Base-by-base conservation (phyloP, 192 early-diverging fungal genomes). In the Umbelopsis ramanniana region DNA sequence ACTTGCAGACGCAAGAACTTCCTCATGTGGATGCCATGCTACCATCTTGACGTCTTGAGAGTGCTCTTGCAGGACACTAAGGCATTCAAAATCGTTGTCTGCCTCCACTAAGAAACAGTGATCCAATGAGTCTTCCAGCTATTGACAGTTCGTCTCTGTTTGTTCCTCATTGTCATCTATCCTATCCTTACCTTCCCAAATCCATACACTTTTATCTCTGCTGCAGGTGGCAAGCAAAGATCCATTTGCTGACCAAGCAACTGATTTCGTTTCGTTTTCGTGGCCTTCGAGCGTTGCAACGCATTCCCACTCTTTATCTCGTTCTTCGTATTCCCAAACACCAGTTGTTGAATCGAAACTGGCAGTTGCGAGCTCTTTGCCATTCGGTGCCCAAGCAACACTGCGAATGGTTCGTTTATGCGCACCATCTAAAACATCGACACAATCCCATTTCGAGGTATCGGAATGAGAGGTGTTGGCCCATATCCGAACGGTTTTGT, bases 121-220 rank as follows among this genome's bases (percentile, higher is more conserved):
- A 43, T 43, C 40, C 11, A 43, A 43, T 43, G 6, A 43, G 40
- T 54, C 23, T 6, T 54, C 12, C 12, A 54, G 53, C 22, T 24
- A 29, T 10, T 1, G 23, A 11, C 6, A 9, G 12, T 10, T 26
- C 21, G 26, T 12, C 5, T 37, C 38, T 12, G 66, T 37, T 0
- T 38, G 54, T 53, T 1, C 23, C 26, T 21, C 2, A 21, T 67
- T 21, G 40, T 33, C 22, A 45, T 24, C n/a, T n/a, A n/a, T 40
- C 55, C 66, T 15, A 45, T 35, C 7, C 17, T 24, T 70, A 85
- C 88, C 88, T 75, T 99, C 97, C 97, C 97, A 99, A 72, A 99
- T 95, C 97, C 97, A 99, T 37, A 99, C 95, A 82, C 93, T 95
- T 79, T 97, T 98, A 82, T 99, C 97, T 37, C 97, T 83, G 29